Conservation (phyloP, 306 rosid genomes). For the Cucurbita ficifolia region DNA sequence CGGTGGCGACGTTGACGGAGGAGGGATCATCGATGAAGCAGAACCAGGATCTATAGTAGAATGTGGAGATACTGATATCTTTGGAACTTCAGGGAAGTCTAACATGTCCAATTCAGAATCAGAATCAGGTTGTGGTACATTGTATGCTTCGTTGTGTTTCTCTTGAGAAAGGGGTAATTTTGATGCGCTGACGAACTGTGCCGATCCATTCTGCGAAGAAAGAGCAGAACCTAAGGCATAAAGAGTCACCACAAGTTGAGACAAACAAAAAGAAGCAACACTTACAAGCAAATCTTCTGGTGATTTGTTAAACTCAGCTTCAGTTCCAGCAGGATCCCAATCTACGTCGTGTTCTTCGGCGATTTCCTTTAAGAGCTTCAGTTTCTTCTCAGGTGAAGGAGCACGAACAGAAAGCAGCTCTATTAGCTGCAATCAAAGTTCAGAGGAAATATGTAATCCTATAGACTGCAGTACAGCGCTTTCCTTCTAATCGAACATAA, state of each 20-base stretch:
- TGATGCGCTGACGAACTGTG: constrained; percentile 43
- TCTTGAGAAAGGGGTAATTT: constrained; percentile 57
- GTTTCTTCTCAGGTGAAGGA: constrained; percentile 80
- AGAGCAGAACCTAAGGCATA: not conserved
- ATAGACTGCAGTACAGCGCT: constrained; percentile 1
- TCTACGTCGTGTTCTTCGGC: constrained; percentile 82
- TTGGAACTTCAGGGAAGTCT: constrained; percentile 83
- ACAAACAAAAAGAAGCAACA: constrained; percentile 1
- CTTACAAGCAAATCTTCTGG: constrained; percentile 81
- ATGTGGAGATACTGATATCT: constrained; percentile 23
- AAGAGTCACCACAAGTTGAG: not conserved
- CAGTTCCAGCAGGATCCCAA: constrained; percentile 92
- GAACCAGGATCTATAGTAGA: constrained; percentile 22
- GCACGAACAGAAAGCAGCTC: constrained; percentile 81
- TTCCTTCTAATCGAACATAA: not conserved
- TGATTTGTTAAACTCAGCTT: constrained; percentile 52
- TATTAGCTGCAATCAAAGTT: constrained; percentile 44
- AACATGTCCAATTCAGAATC: constrained; percentile 49
- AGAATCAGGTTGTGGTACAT: constrained; percentile 41
- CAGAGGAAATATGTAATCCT: constrained; percentile 7
- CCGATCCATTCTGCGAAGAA: constrained; percentile 48
- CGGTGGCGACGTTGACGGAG: constrained; percentile 13
- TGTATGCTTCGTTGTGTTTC: constrained; percentile 35
- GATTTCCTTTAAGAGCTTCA: constrained; percentile 79
- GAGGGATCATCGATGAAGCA: constrained; percentile 34